phyloP scores from a whole-genome alignment of 176 grass and related monocot genomes.

The Luzula sylvatica region DNA sequence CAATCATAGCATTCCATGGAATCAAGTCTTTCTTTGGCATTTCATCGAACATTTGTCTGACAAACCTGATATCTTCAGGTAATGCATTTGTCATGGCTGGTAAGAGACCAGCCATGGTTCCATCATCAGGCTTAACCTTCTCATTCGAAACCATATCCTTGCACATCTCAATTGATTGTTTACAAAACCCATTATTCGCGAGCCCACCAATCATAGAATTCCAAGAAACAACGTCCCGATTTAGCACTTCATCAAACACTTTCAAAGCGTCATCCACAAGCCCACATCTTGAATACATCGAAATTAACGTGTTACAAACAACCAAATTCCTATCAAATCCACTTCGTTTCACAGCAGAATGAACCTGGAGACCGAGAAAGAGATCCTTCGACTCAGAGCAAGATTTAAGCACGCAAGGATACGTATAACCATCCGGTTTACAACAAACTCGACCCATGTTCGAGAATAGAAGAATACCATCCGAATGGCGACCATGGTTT shows the following conservation, averaged over 20 bases:
- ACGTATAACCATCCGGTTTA: slow-evolving; percentile 60
- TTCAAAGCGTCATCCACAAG: slow-evolving; percentile 26
- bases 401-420: slow-evolving; percentile 64
- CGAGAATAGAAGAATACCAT: slow-evolving; percentile 43
- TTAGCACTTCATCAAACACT: slow-evolving; percentile 52
- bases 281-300: slow-evolving; percentile 47
- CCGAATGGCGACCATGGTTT: slow-evolving; percentile 28
- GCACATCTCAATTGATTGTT: slow-evolving; percentile 26
- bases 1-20: slow-evolving; percentile 76
- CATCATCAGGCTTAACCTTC: slow-evolving; percentile 35
- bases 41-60: slow-evolving; percentile 36
- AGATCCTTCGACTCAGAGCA: slow-evolving; percentile 36
- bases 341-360: slow-evolving; percentile 24
- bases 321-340: slow-evolving; percentile 41
- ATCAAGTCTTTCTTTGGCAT: slow-evolving; percentile 42
- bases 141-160: slow-evolving; percentile 30
- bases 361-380: slow-evolving; percentile 35
- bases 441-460: slow-evolving; percentile 26
- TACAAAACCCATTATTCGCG: slow-evolving; percentile 17
- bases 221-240: slow-evolving; percentile 59
- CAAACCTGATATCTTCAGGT: slow-evolving; percentile 17
- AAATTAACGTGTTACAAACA: slow-evolving; percentile 50
- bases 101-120: slow-evolving; percentile 62
- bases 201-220: slow-evolving; percentile 66
- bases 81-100: slow-evolving; percentile 34